These are phyloP conservation scores for Exophiala oligosperma DNA, from an alignment of 2,329 filamentous ascomycete genomes.

Conservation along the genomic window DNA sequence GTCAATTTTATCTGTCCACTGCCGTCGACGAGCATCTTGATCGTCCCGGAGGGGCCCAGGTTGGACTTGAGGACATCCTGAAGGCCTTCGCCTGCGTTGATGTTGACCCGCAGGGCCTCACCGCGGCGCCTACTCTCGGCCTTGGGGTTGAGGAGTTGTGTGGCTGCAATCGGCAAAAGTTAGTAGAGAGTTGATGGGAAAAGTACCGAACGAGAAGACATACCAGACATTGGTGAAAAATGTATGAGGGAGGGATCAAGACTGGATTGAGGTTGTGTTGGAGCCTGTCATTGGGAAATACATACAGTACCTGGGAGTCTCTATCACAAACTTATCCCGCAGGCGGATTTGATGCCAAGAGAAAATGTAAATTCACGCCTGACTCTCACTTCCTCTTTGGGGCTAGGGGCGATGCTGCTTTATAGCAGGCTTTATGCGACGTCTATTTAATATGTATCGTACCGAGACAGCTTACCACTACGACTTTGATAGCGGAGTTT, in stretches of 20 bases:
- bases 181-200: background rate
- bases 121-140: conserved; percentile 96
- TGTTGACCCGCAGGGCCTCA: conserved; percentile 96
- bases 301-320: background rate
- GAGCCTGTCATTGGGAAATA: background rate
- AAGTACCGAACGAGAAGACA: background rate
- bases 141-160: conserved; percentile 97
- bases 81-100: conserved; percentile 89
- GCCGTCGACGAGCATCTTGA: conserved; percentile 87
- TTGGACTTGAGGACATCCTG: conserved; percentile 96
- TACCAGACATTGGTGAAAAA: conserved; percentile 18
- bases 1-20: conserved; percentile 93
- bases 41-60: conserved; percentile 85
- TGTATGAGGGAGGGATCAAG: background rate
- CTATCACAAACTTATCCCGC: background rate
- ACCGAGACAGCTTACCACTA: no score
- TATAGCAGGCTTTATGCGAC: no score
- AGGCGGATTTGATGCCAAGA: conserved; percentile 1
- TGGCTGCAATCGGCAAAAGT: conserved; percentile 58
- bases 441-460: no score
- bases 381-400: no score
- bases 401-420: background rate
- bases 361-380: no score
- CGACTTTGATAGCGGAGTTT: no score
- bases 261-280: background rate